phyloP scores from a whole-genome alignment of 2,329 filamentous ascomycete species.

The Zymoseptoria tritici region DNA sequence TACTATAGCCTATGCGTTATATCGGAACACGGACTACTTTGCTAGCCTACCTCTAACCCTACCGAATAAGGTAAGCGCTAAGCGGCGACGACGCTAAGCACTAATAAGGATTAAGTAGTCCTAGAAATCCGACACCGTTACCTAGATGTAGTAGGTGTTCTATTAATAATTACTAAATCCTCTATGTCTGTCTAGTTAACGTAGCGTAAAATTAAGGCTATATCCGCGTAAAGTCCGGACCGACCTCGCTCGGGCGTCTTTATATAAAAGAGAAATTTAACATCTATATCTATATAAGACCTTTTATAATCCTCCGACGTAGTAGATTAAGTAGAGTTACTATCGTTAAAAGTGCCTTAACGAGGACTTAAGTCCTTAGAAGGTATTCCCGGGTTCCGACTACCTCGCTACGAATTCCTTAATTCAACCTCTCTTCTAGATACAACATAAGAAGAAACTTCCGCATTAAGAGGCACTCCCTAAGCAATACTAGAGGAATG shows the following conservation, averaged over 20 bases:
- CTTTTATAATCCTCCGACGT: not conserved
- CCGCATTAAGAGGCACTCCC: too few species aligned
- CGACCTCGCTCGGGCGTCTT: not conserved
- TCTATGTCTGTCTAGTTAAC: too few species aligned
- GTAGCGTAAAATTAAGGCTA: not conserved
- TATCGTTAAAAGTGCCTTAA: not conserved
- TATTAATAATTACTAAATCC: too few species aligned
- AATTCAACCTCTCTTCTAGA: not conserved
- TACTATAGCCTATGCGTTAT: too few species aligned
- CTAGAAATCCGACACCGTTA: too few species aligned
- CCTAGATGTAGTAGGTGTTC: too few species aligned
- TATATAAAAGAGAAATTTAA: not conserved
- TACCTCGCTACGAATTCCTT: not conserved
- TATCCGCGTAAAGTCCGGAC: not conserved
- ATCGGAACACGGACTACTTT: too few species aligned
- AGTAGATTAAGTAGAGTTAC: not conserved
- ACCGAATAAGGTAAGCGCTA: too few species aligned
- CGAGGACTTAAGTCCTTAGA: not conserved
- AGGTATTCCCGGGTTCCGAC: not conserved
- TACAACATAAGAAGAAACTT: not conserved
- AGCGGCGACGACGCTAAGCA: too few species aligned
- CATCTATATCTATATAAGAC: not conserved
- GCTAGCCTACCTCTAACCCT: too few species aligned
- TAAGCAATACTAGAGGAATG: conserved; percentile 2
- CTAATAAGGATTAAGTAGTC: too few species aligned